Evolutionary conservation across 495 filamentous ascomycete genomes (phyloP).

Genomic region (Lichina pygmaea): DNA sequence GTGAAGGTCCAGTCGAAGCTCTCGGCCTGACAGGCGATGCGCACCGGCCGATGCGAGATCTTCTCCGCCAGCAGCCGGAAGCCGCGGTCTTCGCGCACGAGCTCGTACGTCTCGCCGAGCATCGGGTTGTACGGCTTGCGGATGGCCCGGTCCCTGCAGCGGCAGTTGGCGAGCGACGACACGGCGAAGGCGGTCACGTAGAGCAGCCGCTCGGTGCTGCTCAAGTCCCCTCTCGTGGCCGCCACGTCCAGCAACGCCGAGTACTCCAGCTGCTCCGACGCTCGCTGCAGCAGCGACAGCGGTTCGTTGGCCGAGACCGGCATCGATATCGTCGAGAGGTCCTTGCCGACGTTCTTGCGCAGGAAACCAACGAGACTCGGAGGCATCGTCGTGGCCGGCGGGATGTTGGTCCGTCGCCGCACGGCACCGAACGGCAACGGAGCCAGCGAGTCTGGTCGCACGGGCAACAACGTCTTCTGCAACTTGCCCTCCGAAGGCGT

Average conservation of each 20-base stretch:
- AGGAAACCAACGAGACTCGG: conserved; percentile 83
- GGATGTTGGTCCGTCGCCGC: conserved; percentile 40
- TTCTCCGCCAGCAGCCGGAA: conserved; percentile 86
- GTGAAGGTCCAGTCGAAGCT: conserved; percentile 55
- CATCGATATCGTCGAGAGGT: conserved; percentile 88
- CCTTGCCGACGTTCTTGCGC: conserved; percentile 94
- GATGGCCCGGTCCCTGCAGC: conserved; percentile 71
- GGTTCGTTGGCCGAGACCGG: conserved; percentile 92
- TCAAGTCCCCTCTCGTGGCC: conserved; percentile 18
- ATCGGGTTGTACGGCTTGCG: conserved; percentile 97
- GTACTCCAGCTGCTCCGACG: conserved; percentile 77
- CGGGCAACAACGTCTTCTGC: conserved; percentile 27
- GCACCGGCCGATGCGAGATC: conserved; percentile 71
- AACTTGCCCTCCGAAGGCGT: neutral
- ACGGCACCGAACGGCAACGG: conserved; percentile 51
- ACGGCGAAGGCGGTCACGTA: conserved; percentile 79
- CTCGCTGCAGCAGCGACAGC: conserved; percentile 59
- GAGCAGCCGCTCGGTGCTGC: conserved; percentile 41
- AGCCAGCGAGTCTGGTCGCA: conserved; percentile 40
- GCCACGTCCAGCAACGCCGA: conserved; percentile 58
- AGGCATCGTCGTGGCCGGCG: conserved; percentile 43
- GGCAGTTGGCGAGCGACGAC: conserved; percentile 47
- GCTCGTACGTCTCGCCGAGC: conserved; percentile 84
- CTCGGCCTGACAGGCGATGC: conserved; percentile 83
- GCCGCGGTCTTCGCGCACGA: conserved; percentile 67